These are phyloP conservation scores for Mikania micrantha DNA, from an alignment of 129 eudicot species.

Conservation along the genomic window DNA sequence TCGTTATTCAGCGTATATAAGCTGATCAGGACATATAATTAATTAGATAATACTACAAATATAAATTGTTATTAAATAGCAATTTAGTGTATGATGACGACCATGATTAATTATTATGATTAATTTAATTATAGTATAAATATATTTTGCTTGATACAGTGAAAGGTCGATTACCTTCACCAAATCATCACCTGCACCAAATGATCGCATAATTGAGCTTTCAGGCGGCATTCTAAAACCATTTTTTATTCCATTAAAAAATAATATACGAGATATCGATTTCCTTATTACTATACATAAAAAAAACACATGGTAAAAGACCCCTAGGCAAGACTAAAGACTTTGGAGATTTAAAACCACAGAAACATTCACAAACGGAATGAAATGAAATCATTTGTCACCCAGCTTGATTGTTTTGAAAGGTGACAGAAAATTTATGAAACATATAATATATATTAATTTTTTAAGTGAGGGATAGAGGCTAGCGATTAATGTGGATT, in stretches of 20 bases:
- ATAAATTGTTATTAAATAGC: neutral
- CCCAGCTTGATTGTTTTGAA: too few species aligned
- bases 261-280: neutral
- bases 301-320: too few species aligned
- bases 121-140: neutral
- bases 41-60: neutral
- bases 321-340: too few species aligned
- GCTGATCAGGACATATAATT: neutral
- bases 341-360: too few species aligned
- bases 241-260: neutral
- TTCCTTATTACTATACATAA: neutral
- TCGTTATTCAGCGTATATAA: neutral
- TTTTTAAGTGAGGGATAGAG: too few species aligned
- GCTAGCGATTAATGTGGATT: too few species aligned
- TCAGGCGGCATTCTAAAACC: neutral
- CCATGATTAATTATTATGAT: too few species aligned
- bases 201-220: neutral
- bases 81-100: neutral
- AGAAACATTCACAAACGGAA: too few species aligned
- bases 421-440: too few species aligned
- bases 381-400: too few species aligned
- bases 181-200: constrained; percentile 3
- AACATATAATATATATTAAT: too few species aligned
- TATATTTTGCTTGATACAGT: neutral
- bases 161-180: too few species aligned